phyloP scores from a whole-genome alignment of 202 grass and related monocot genomes.

The Dendrocalamus latiflorus region DNA sequence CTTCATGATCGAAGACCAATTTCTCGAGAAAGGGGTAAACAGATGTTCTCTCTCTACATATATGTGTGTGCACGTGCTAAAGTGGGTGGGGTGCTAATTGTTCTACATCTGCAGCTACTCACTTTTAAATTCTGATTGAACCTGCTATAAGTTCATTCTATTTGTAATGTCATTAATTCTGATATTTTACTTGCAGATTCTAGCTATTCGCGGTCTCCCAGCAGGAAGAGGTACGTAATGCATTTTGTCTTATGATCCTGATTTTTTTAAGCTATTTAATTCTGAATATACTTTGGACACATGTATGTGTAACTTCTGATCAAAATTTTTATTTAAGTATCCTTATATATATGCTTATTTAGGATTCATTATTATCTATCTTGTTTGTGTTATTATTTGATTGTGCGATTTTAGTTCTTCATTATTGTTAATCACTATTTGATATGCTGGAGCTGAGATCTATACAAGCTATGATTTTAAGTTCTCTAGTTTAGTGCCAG shows the following conservation, averaged over 20 bases:
- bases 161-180: background rate
- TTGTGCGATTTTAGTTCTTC: background rate
- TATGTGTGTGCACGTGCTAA: background rate
- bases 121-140: background rate
- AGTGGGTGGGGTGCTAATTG: background rate
- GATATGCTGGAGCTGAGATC: slow-evolving; percentile 4
- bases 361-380: background rate
- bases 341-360: background rate
- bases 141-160: background rate
- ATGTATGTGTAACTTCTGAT: background rate
- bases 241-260: background rate
- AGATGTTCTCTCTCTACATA: background rate
- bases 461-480: background rate
- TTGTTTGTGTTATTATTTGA: background rate
- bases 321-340: background rate
- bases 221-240: slow-evolving; percentile 56
- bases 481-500: background rate
- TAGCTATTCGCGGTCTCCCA: slow-evolving; percentile 69
- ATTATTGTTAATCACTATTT: background rate
- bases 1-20: slow-evolving; percentile 46
- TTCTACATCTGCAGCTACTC: background rate
- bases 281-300: slow-evolving; percentile 3
- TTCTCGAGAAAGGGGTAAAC: slow-evolving; percentile 69
- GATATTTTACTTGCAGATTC: slow-evolving; percentile 59
- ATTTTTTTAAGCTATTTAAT: slow-evolving; percentile 1